Evolutionary conservation across 2,329 filamentous ascomycete genomes (phyloP), one percentile per base, ranked within the genome.

Genomic region (Aspergillus fumigatiaffinis): DNA sequence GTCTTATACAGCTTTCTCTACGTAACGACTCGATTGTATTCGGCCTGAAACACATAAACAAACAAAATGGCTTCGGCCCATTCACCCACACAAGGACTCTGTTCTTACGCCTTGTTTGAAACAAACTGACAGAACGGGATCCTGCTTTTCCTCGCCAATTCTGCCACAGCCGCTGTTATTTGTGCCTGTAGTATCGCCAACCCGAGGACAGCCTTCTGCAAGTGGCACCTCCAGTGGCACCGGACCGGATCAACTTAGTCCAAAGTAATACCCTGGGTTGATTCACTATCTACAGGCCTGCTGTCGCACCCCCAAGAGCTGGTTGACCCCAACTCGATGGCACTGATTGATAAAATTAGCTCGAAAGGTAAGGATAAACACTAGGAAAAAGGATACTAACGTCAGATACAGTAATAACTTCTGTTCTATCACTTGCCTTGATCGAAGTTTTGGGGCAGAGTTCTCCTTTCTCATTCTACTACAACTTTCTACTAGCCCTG

Each of bases 1-100:
- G 66, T 71, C 66, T 70, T 68, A 65, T 67, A 57, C 64, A 69
- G 63, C 68, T 65, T 61, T 66, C 68, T 68, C 65, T 69, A 71
- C 68, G 72, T 76, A 76, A 76, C 74, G 74, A 74, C 72, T 71
- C 71, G 72, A 67, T 72, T 71, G 69, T 73, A 70, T 73, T 71
- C 73, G 71, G 64, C 66, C 65, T 63, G 61, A 64, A 65, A 55
- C 59, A 65, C 54, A 59, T 49, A 51, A 53, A 67, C 8, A 47
- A 47, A 47, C 63, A 59, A 56, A 54, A 49, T 60, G 58, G 57
- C 61, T 63, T 44, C 58, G 55, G 59, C 52, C 60, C 54, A 57
- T 52, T 52, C 54, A 35, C 42, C 32, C 21, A 42, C 41, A 60
- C 53, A 58, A 58, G 51, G 54, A 55, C 57, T 58, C 35, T 61